Conservation (phyloP, 352 stramenopile species). For the Phytophthora brassicae region DNA sequence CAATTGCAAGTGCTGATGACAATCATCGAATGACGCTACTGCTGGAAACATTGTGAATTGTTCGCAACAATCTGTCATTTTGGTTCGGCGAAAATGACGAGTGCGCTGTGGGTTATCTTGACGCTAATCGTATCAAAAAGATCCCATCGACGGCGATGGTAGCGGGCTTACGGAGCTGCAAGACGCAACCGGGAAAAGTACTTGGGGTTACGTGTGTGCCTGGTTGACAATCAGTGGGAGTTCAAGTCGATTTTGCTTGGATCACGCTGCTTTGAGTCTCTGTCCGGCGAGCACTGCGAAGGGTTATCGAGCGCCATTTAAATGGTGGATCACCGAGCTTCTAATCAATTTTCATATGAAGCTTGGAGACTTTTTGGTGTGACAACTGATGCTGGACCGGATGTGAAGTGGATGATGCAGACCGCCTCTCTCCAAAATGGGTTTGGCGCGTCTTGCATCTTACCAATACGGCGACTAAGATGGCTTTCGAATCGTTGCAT, state of each 20-base stretch:
- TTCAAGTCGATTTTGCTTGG: slow-evolving; percentile 1
- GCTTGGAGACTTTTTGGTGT: neutral
- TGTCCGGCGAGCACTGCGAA: too few species aligned
- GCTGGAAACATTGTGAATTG: too few species aligned
- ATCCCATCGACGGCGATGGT: neutral
- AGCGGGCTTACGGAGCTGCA: too few species aligned
- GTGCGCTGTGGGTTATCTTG: too few species aligned
- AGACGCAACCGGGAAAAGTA: neutral
- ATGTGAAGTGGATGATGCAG: slow-evolving; percentile 7
- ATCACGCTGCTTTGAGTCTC: neutral
- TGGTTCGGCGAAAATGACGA: slow-evolving; percentile 3
- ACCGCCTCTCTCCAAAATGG: neutral
- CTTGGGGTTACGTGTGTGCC: slow-evolving; percentile 2
- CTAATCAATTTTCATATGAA: slow-evolving; percentile 1
- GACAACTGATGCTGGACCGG: neutral
- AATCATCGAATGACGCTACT: too few species aligned
- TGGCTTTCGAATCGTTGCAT: too few species aligned
- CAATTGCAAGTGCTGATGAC: too few species aligned
- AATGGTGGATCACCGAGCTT: too few species aligned
- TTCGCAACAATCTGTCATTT: too few species aligned
- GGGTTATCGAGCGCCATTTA: too few species aligned
- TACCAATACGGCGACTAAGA: slow-evolving; percentile 3
- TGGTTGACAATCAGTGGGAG: neutral
- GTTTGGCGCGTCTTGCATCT: slow-evolving; percentile 7
- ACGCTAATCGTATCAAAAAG: too few species aligned